Percentiles rank a stretch among this genome's conserved stretches.
phyloP scores from a whole-genome alignment of 371 early-diverging fungal genomes.

The Lichtheimia ramosa region DNA sequence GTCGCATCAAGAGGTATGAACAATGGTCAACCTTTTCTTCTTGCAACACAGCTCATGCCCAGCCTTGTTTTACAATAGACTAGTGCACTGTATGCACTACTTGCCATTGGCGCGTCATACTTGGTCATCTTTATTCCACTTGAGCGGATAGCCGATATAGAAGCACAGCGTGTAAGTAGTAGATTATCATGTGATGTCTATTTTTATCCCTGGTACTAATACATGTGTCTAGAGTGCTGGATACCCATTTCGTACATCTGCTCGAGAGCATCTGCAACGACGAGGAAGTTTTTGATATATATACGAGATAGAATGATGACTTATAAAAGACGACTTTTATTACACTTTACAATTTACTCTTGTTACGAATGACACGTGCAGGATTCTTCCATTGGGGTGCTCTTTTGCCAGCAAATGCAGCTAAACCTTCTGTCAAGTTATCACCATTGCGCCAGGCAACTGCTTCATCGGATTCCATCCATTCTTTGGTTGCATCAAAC shows the following conservation, averaged over 20 bases:
- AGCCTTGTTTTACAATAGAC: constrained; percentile 7
- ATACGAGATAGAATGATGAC: background rate
- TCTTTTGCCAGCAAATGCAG: constrained; percentile 41
- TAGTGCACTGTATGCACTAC: constrained; percentile 9
- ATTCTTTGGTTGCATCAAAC: constrained; percentile 35
- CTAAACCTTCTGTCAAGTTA: constrained; percentile 41
- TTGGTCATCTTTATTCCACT: constrained; percentile 19
- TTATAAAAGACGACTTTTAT: background rate
- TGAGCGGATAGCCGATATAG: constrained; percentile 21
- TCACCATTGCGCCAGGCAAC: constrained; percentile 33
- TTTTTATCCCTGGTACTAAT: background rate
- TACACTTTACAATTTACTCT: constrained; percentile 24
- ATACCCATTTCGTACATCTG: constrained; percentile 23
- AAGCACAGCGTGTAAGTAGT: constrained; percentile 13
- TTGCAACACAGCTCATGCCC: background rate
- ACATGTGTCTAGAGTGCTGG: constrained; percentile 11
- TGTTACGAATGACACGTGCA: constrained; percentile 8
- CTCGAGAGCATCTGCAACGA: constrained; percentile 21
- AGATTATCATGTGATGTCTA: background rate
- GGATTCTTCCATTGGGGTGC: constrained; percentile 41
- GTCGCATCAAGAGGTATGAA: constrained; percentile 13
- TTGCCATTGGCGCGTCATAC: constrained; percentile 9
- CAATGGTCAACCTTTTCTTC: background rate
- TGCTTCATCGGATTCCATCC: constrained; percentile 39
- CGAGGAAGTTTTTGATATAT: constrained; percentile 23